Evolutionary conservation across 2,329 filamentous ascomycete species (phyloP), one percentile per base, ranked within the genome.

Genomic region (Trichoderma endophyticum): DNA sequence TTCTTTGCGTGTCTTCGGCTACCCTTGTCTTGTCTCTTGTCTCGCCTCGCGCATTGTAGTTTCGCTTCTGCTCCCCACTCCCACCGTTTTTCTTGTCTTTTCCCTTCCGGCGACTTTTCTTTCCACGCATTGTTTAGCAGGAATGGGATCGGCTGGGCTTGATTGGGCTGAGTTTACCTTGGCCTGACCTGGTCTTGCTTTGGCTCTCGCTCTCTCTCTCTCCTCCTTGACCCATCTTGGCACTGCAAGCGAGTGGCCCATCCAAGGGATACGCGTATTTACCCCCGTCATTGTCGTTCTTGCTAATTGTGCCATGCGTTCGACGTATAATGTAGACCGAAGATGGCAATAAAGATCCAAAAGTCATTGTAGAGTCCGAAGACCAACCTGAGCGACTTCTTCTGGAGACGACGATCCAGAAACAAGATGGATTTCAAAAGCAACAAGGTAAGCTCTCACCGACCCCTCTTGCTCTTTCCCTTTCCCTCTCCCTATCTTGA

Each of bases 341-440:
- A 74, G 86, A 86, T 79, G 86, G 84, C 76, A 85, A 92, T 82
- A 94, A 95, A 82, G 94, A 97, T 80, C 93, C 94, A 69, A 90
- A 92, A 79, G 95, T 99, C 76, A 87, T 93, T 73, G 96, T 99
- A 77, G 91, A 97, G 78, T 97, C 95, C 72, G 96, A 99, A 84
- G 96, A 98, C 76, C 90, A 97, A 74, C 93, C 94, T 64, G 89
- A 92, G 68, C 90, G 93, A 75, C 88, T 94, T 75, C 86, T 99
- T 48, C 86, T 99, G 72, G 93, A 98, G 82, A 97, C 95, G 48
- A 92, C 89, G 79, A 97, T 99, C 75, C 90, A 90, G 74, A 97
- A 94, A 81, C 95, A 98, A 79, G 95, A 98, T 88, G 93, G 93
- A 73, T 98, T 98, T 80, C 95, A 98, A 83, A 97, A 98, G 83